Evolutionary conservation across 306 rosid species (phyloP).

Genomic region (Rubus idaeus): DNA sequence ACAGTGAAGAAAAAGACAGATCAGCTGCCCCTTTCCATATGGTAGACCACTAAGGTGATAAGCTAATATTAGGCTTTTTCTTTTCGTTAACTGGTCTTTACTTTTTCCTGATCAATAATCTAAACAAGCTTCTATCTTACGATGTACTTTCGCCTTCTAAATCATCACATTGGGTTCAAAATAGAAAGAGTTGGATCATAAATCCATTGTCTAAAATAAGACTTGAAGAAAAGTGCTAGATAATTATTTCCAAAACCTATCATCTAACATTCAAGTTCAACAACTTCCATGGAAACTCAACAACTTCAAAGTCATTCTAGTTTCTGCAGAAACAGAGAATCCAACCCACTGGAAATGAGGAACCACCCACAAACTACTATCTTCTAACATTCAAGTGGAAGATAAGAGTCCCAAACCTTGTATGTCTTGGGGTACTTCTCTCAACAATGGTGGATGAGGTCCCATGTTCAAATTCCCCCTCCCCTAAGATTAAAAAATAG

Average conservation of each 20-base stretch:
- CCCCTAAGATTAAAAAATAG: too few relatives aligned
- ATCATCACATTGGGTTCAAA: background rate
- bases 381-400: background rate
- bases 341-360: background rate
- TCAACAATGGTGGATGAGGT: too few relatives aligned
- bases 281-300: background rate
- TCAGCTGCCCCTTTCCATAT: constrained; percentile 6
- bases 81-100: background rate
- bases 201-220: background rate
- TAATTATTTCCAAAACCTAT: background rate
- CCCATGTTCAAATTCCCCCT: too few relatives aligned
- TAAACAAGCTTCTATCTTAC: background rate
- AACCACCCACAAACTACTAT: background rate
- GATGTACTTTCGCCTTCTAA: background rate
- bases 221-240: background rate
- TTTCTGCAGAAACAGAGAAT: background rate
- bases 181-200: background rate
- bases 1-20: background rate
- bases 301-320: background rate
- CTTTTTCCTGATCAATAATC: background rate
- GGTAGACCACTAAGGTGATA: background rate
- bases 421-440: background rate
- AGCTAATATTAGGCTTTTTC: background rate
- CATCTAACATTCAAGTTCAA: background rate
- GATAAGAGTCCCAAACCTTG: background rate